Evolutionary conservation across 352 stramenopile genomes (phyloP), one percentile per base, ranked within the genome.

Genomic region (Aphanomyces invadans): DNA sequence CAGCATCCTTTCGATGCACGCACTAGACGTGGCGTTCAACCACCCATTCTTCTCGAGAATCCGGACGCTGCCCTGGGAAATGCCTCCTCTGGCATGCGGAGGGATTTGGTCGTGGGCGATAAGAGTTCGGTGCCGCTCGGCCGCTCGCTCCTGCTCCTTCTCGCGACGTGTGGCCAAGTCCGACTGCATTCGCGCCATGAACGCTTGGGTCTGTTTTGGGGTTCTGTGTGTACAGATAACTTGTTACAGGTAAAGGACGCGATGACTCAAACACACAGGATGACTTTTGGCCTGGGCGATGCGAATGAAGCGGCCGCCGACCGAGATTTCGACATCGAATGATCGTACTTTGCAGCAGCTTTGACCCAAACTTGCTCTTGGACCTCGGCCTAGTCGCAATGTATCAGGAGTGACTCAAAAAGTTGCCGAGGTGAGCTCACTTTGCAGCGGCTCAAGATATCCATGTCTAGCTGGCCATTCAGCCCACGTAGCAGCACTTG

Each of bases 1-100:
- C 10, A 63, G 31, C 21, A 63, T 31, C 17, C 55, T 26, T 7
- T 63, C 29, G 2, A 63, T 42, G 23, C 55, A 63, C 7, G 26
- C 55, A 4, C 10, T 10, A 21, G 55, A 4, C 2, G 55, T 45
- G 21, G 23, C 23, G 26, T 19, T n/a, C 11, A n/a, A 12, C 55
- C 55, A 63, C 21, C 55, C 55, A 25, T 63, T 63, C 25, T 63
- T 38, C 11, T 63, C 48, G 5, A 63, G n/a, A 17, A 63, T 63
- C 10, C 42, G 55, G 9, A n/a, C 21, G 7, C 11, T 52, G 2
- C 55, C 38, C 38, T 63, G 36, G 28, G 11, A n/a, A 48, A 42
- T 26, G 42, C 17, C 38, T 45, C 38, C 17, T 17, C 9, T 17
- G 9, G 38, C 9, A 25, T n/a, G 44, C 44, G 21, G 44, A 23